A percentile compares a stretch with the other conserved stretches of the same genome.
These are phyloP conservation scores for Sordariomycetes sp. DNA, from an alignment of 2,329 filamentous ascomycete species.

Conservation along the genomic window DNA sequence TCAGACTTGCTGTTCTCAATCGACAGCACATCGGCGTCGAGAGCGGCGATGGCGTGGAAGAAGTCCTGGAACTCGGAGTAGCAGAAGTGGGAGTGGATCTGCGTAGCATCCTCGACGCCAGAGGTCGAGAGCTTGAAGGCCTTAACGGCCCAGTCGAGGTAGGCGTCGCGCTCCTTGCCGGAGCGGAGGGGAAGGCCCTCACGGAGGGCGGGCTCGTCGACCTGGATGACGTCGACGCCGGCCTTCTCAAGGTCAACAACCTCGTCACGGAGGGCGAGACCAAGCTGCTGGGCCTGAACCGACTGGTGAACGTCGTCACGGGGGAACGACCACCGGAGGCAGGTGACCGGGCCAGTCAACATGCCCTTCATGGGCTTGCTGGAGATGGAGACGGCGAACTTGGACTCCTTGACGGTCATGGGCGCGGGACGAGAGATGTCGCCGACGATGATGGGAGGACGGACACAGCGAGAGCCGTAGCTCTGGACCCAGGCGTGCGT, in stretches of 20 bases:
- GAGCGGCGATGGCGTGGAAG: constrained; percentile 98
- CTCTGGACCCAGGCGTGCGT: constrained; percentile 98
- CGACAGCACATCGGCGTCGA: constrained; percentile 94
- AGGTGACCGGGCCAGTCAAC: constrained; percentile 98
- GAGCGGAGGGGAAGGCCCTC: constrained; percentile 95
- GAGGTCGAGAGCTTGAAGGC: constrained; percentile 94
- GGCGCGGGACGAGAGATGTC: constrained; percentile 93
- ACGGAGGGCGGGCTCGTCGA: constrained; percentile 97
- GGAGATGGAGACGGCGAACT: constrained; percentile 91
- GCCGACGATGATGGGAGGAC: constrained; percentile 95
- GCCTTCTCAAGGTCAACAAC: constrained; percentile 96
- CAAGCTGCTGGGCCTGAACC: constrained; percentile 96
- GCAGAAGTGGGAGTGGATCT: constrained; percentile 99
- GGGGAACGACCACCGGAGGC: constrained; percentile 98
- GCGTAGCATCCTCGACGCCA: constrained; percentile 87
- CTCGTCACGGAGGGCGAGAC: constrained; percentile 95
- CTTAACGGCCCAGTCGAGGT: constrained; percentile 94
- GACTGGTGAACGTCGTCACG: constrained; percentile 99
- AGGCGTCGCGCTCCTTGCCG: constrained; percentile 89
- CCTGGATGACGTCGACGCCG: constrained; percentile 95
- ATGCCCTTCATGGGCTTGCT: constrained; percentile 99
- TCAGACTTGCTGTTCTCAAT: constrained; percentile 99
- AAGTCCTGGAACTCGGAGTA: constrained; percentile 99
- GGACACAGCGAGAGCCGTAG: constrained; percentile 96
- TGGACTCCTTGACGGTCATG: constrained; percentile 99